Evolutionary conservation across 2,329 filamentous ascomycete genomes (phyloP).

Genomic region (Dothideomycetes sp.): DNA sequence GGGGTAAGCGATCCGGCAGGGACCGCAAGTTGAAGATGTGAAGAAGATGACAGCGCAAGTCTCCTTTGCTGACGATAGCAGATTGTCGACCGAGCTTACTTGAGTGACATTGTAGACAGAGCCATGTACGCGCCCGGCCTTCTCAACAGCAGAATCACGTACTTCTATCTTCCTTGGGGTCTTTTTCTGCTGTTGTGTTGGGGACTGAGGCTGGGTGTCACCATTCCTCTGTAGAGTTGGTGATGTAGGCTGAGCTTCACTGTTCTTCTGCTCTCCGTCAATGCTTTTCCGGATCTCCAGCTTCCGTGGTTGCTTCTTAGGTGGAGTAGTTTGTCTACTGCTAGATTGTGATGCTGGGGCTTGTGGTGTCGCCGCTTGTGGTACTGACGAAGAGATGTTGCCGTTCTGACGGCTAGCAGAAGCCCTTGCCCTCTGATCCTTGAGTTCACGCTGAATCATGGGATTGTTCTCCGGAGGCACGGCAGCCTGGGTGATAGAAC

Average conservation of each 20-base stretch:
- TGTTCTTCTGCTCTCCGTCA: neutral
- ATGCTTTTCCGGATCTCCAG: slow-evolving; percentile 5
- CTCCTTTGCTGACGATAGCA: slow-evolving; percentile 50
- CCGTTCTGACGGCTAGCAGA: neutral
- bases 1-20: slow-evolving; percentile 77
- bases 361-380: neutral
- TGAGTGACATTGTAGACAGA: slow-evolving; percentile 54
- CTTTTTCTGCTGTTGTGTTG: slow-evolving; percentile 2
- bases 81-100: slow-evolving; percentile 49
- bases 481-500: slow-evolving; percentile 52
- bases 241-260: too few relatives aligned
- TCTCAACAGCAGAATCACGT: slow-evolving; percentile 6
- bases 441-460: slow-evolving; percentile 7
- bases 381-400: too few relatives aligned
- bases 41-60: slow-evolving; percentile 83
- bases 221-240: neutral
- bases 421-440: slow-evolving; percentile 4
- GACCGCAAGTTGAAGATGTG: slow-evolving; percentile 76
- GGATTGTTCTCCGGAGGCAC: slow-evolving; percentile 29
- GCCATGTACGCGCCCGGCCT: slow-evolving; percentile 22
- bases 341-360: too few relatives aligned
- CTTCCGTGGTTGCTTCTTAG: slow-evolving; percentile 12
- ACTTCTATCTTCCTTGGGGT: slow-evolving; percentile 11
- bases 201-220: neutral
- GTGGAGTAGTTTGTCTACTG: slow-evolving; percentile 1